A percentile compares a stretch with the other conserved stretches of the same genome.
These are phyloP conservation scores for Septoria petroselini DNA, from an alignment of 2,329 filamentous ascomycete species.

Conservation along the genomic window DNA sequence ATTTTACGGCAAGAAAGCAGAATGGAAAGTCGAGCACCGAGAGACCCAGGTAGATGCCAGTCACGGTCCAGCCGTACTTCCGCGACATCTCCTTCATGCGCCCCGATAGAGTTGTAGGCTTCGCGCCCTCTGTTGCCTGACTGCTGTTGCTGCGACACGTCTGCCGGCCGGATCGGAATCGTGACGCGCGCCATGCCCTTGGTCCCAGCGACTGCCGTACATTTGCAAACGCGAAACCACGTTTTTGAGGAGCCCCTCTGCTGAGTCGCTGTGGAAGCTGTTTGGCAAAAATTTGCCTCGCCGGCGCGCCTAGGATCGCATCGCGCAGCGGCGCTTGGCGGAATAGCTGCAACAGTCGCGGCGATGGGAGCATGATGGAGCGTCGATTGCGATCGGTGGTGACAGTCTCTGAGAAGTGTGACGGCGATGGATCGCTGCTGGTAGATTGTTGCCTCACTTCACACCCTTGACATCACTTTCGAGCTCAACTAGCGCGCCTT, in stretches of 20 bases:
- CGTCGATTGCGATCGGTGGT: conserved; percentile 5
- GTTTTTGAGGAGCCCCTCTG: conserved; percentile 14
- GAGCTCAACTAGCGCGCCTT: conserved; percentile 1
- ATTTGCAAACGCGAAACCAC: conserved; percentile 15
- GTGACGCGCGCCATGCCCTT: conserved; percentile 22
- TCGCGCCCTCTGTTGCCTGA: conserved; percentile 22
- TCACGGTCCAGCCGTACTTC: conserved; percentile 90
- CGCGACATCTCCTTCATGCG: conserved; percentile 78
- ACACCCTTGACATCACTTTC: not conserved
- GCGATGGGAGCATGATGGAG: conserved; percentile 24
- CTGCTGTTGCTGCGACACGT: conserved; percentile 39
- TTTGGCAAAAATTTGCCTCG: conserved; percentile 15
- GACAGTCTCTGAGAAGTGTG: not conserved
- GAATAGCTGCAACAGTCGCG: conserved; percentile 18
- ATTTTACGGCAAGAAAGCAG: conserved; percentile 82
- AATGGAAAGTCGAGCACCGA: conserved; percentile 90
- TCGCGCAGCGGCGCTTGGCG: conserved; percentile 19
- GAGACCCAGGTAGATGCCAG: conserved; percentile 84
- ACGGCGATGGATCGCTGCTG: not conserved
- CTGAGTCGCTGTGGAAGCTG: conserved; percentile 10
- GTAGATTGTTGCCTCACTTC: not conserved
- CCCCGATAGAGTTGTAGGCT: conserved; percentile 49
- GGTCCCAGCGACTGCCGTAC: conserved; percentile 3
- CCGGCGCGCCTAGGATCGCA: conserved; percentile 6
- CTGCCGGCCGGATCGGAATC: conserved; percentile 25